Percentiles rank a stretch among this genome's conserved stretches.
These are phyloP conservation scores for Hirsutella rhossiliensis DNA, from an alignment of 2,329 filamentous ascomycete species.

Conservation along the genomic window DNA sequence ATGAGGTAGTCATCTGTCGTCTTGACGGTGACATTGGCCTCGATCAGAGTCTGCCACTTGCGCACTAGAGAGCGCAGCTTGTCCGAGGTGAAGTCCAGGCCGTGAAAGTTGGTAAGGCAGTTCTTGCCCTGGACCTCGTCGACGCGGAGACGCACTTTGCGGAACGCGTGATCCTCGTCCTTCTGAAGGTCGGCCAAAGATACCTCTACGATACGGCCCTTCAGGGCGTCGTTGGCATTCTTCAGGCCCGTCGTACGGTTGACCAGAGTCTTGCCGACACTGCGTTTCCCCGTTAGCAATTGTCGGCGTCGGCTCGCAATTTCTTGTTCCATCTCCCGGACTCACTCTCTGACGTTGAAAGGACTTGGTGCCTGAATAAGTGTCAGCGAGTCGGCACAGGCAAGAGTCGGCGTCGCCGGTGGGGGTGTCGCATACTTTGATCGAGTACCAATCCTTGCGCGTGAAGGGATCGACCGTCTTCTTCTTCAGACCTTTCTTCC, in stretches of 20 bases:
- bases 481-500: constrained; percentile 99
- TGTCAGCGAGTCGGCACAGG: constrained; percentile 3
- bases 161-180: constrained; percentile 99
- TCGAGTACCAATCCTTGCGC: constrained; percentile 97
- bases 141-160: constrained; percentile 97
- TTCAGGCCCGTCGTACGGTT: constrained; percentile 99
- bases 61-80: constrained; percentile 98
- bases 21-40: constrained; percentile 99
- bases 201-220: constrained; percentile 98
- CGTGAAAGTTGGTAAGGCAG: constrained; percentile 99
- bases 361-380: constrained; percentile 71
- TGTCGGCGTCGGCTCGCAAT: background rate
- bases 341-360: constrained; percentile 95
- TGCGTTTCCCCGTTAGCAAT: constrained; percentile 28
- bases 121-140: constrained; percentile 99
- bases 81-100: constrained; percentile 99
- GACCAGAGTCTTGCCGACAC: constrained; percentile 98
- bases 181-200: constrained; percentile 98
- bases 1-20: constrained; percentile 99
- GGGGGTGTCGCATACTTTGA: constrained; percentile 55
- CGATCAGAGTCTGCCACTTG: constrained; percentile 99
- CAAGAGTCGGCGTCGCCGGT: background rate
- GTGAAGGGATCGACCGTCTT: constrained; percentile 94
- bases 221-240: constrained; percentile 98
- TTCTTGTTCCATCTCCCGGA: constrained; percentile 8